Base-by-base conservation (phyloP, 768 basidiomycete genomes). In the Amylocystis lapponica region DNA sequence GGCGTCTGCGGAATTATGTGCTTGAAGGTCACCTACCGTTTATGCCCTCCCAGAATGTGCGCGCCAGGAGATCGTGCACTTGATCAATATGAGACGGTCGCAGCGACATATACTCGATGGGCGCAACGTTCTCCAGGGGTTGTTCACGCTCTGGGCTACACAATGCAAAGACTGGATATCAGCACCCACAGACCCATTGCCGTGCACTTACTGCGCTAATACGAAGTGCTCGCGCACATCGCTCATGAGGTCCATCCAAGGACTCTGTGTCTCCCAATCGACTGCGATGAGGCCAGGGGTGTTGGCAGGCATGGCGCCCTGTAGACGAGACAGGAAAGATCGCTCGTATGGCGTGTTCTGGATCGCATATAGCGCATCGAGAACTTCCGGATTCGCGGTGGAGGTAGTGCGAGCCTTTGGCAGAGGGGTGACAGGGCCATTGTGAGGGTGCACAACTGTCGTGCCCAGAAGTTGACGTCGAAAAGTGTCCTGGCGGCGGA, bases 31-130 rank as follows among this genome's bases (percentile, higher is more conserved):
- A 47, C 71, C 39, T 44, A 86, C 87, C 79, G 57, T 86, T 73
- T 31, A 91, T 82, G 12, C 84, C 86, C 9, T 74, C 65, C 88
- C 88, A 90, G 58, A 91, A 91, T 0, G 69, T 73, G 10, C 79
- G 70, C 36, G 69, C 63, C 31, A 91, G 64, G 3, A 90, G 62
- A 36, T 83, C 83, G 46, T 90, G 83, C 13, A 89, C 74, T 57
- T 89, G 86, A 35, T 62, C 62, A 5, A 90, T 59, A 58, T 90
- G 85, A 30, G 55, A 68, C 12, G 64, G 48, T 40, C 76, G 76
- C 11, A 91, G 71, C 23, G 74, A 71, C 14, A 71, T 69, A 47
- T 88, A 91, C 5, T 68, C 68, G 45, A 90, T 81, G 2, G 86
- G 79, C 3, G 71, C 75, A 13, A 54, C 45, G 1, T 56, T 45